A percentile compares a stretch with the other conserved stretches of the same genome.
Conservation (phyloP, 495 filamentous ascomycete genomes). For the Lasiosphaeriaceae sp. region DNA sequence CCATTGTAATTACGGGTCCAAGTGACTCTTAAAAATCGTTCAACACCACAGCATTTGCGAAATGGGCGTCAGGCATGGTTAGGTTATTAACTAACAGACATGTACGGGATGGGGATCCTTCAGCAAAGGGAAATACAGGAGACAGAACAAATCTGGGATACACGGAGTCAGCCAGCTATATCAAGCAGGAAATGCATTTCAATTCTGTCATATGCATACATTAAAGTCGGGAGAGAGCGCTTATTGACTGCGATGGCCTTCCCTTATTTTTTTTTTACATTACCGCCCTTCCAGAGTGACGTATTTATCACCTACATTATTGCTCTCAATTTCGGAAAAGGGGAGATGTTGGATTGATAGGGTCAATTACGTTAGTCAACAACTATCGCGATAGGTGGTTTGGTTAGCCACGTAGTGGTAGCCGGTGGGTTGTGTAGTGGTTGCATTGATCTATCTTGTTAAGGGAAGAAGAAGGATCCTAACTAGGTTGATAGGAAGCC, state of each 20-base stretch:
- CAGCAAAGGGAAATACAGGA: background rate
- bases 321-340: too few species aligned
- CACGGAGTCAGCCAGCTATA: background rate
- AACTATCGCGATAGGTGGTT: too few species aligned
- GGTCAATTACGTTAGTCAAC: too few species aligned
- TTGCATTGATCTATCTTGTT: too few species aligned
- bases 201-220: background rate
- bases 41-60: constrained; percentile 19
- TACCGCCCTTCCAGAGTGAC: background rate
- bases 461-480: too few species aligned
- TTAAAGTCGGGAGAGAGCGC: too few species aligned
- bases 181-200: background rate
- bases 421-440: too few species aligned
- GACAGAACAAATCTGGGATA: background rate
- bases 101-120: background rate
- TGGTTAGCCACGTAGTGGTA: too few species aligned
- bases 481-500: too few species aligned
- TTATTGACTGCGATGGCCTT: too few species aligned
- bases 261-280: background rate
- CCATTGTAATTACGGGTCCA: background rate
- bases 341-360: too few species aligned
- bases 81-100: background rate
- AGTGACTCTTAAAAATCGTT: constrained; percentile 8
- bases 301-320: too few species aligned
- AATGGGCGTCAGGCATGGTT: background rate